Percentiles rank a stretch among this genome's conserved stretches.
phyloP scores from a whole-genome alignment of 1,284 basidiomycete species.

The Rhodotorula glutinis region DNA sequence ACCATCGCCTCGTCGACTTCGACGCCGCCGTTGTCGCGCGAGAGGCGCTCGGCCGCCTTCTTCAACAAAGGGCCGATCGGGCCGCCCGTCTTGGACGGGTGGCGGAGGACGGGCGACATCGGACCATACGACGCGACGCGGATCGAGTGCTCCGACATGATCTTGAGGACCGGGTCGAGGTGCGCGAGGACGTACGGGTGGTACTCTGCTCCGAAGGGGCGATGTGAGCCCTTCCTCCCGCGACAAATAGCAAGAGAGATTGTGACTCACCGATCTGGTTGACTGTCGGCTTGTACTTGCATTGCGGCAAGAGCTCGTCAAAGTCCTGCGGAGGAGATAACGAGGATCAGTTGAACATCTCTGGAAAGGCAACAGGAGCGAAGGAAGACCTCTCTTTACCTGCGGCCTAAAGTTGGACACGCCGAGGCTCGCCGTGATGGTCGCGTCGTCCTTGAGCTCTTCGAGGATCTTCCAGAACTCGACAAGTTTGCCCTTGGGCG shows the following conservation, averaged over 20 bases:
- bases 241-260: too few relatives aligned
- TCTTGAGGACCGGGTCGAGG: slow-evolving; percentile 37
- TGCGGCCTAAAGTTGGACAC: slow-evolving; percentile 43
- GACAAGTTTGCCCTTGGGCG: slow-evolving; percentile 35
- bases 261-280: slow-evolving; percentile 31
- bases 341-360: too few relatives aligned
- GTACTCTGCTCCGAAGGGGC: slow-evolving; percentile 28
- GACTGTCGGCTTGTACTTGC: slow-evolving; percentile 41
- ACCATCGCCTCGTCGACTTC: slow-evolving; percentile 59
- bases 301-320: slow-evolving; percentile 32
- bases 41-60: slow-evolving; percentile 52
- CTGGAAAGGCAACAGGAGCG: too few relatives aligned
- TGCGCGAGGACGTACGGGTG: slow-evolving; percentile 42
- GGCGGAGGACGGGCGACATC: slow-evolving; percentile 48
- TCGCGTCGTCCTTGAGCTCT: slow-evolving; percentile 41
- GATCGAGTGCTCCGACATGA: slow-evolving; percentile 40
- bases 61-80: slow-evolving; percentile 58
- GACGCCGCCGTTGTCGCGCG: slow-evolving; percentile 48
- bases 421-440: slow-evolving; percentile 39
- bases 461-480: slow-evolving; percentile 42
- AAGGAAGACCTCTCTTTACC: not conserved
- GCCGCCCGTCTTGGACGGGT: slow-evolving; percentile 53
- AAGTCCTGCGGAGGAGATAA: slow-evolving; percentile 32
- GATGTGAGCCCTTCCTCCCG: too few relatives aligned
- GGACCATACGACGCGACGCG: slow-evolving; percentile 57